Conservation (phyloP, 352 stramenopile species). For the Phytophthora palmivora region DNA sequence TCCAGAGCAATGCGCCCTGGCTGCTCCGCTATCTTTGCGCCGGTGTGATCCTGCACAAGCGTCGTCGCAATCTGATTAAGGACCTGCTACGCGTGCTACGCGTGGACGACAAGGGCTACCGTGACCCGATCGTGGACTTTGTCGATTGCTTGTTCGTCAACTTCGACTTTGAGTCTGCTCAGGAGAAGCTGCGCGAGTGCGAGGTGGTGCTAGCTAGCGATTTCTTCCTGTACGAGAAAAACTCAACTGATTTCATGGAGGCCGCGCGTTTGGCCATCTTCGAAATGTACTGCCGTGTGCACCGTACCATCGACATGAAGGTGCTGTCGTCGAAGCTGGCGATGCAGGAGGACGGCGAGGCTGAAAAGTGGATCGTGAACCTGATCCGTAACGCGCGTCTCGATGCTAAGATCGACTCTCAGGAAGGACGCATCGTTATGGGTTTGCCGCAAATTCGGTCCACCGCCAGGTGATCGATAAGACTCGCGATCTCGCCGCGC, state of each 20-base stretch:
- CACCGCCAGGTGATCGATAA: conserved; percentile 98
- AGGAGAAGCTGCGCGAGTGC: conserved; percentile 94
- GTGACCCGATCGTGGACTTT: conserved; percentile 93
- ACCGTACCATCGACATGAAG: conserved; percentile 99
- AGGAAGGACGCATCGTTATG: conserved; percentile 98
- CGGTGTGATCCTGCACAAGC: conserved; percentile 98
- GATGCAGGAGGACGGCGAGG: conserved; percentile 95
- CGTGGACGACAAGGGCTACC: conserved; percentile 85
- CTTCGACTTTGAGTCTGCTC: conserved; percentile 99
- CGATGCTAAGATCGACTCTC: conserved; percentile 98
- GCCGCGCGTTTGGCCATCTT: conserved; percentile 98
- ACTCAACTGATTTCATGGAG: conserved; percentile 99
- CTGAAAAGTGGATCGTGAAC: conserved; percentile 99
- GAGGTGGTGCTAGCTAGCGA: conserved; percentile 96
- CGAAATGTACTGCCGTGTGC: conserved; percentile 99
- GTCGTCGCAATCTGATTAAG: conserved; percentile 92
- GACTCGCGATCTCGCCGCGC: conserved; percentile 95
- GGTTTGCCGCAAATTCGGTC: conserved; percentile 91
- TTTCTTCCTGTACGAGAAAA: conserved; percentile 97
- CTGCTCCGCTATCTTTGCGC: conserved; percentile 97
- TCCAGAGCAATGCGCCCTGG: conserved; percentile 99
- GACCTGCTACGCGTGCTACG: conserved; percentile 97
- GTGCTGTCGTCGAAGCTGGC: conserved; percentile 96
- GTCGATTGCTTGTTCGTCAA: conserved; percentile 98
- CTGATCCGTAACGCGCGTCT: conserved; percentile 97